Evolutionary conservation across 306 rosid genomes (phyloP).

Genomic region (Pterocarpus macrocarpus): DNA sequence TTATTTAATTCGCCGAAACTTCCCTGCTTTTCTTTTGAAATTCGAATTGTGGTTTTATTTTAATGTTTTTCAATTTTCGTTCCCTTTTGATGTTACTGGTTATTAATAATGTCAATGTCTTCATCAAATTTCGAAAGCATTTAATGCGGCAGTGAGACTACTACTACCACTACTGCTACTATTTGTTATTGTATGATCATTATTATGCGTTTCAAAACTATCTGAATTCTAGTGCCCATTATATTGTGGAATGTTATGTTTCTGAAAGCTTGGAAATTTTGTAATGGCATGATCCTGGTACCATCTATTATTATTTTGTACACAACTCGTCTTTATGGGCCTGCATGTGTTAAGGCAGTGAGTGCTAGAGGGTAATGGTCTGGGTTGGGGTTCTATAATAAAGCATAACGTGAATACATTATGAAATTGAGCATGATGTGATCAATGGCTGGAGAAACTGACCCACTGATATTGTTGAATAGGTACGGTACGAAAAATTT

Average conservation of each 20-base stretch:
- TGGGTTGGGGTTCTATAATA: not conserved
- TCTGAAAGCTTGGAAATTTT: conserved; percentile 1
- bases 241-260: conserved; percentile 1
- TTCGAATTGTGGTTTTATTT: not conserved
- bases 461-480: not conserved
- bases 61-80: not conserved
- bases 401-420: not conserved
- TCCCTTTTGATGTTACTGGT: not conserved
- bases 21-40: too few species aligned
- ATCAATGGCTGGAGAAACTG: not conserved
- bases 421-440: not conserved
- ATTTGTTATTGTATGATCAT: not conserved
- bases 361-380: too few species aligned
- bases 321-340: too few species aligned
- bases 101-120: not conserved
- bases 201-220: conserved; percentile 5
- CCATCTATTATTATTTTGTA: not conserved
- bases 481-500: too few species aligned
- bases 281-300: conserved; percentile 3
- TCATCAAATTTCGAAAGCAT: conserved; percentile 31
- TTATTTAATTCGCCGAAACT: too few species aligned
- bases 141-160: not conserved
- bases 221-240: conserved; percentile 17
- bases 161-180: too few species aligned
- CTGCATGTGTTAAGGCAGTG: too few species aligned